Evolutionary conservation across 2,329 filamentous ascomycete genomes (phyloP), one percentile per base, ranked within the genome.

Genomic region (Zasmidium cellare): DNA sequence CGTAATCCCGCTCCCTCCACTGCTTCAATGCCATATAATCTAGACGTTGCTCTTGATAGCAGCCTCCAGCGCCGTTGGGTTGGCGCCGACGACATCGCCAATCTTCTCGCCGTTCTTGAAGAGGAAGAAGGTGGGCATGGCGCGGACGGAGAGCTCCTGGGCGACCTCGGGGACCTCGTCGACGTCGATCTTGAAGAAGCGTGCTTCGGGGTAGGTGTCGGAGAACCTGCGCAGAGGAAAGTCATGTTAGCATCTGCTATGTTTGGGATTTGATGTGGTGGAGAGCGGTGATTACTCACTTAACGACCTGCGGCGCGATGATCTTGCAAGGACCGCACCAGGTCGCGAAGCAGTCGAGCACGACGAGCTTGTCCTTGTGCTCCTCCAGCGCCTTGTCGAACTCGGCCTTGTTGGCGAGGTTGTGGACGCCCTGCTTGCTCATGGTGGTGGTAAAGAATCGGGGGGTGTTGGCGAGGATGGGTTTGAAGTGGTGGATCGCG

Each of bases 311-410:
- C 59, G 92, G 93, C 18, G 91, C 85, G 70, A 97, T 94, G 69
- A 87, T 83, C 82, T 92, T 96, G 88, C 93, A 97, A 60, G 93
- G 93, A 60, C 91, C 92, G 81, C 93, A 97, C 92, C 92, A 97
- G 62, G 81, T 86, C 56, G 92, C 92, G 76, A 89, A 92, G 80
- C 86, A 92, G 80, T 97, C 93, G 70, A 97, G 79, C 60, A 97
- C 79, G 67, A 96, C 84, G 64, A 89, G 75, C 53, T 81, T 81
- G 70, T 85, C 76, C 55, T 80, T 67, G 55, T 79, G 70, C 52
- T 78, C 70, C 55, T 78, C 72, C 59, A 88, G 67, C 57, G 82
- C 82, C 28, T 74, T 69, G 55, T 84, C 73, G 75, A 85, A 92
- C 25, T 86, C 84, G 22, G 77, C 71, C 71, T 81, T 83, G 65